Conservation (phyloP, 1,284 basidiomycete species). For the Heterobasidion irregulare region DNA sequence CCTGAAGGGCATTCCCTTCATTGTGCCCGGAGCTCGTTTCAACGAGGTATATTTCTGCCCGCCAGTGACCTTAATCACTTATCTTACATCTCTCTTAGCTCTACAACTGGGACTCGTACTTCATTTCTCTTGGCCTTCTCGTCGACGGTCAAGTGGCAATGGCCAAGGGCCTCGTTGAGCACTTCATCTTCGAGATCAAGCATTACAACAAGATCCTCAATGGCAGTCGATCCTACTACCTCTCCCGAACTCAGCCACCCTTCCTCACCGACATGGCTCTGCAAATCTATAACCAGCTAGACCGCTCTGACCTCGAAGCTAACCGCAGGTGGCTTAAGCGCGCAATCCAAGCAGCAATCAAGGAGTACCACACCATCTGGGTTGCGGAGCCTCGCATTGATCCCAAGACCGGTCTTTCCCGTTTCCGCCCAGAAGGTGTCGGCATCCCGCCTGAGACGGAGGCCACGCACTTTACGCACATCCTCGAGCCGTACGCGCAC, state of each 20-base stretch:
- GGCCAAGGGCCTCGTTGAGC: constrained; percentile 96
- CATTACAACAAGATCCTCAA: constrained; percentile 90
- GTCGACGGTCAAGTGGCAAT: constrained; percentile 91
- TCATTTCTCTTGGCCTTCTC: constrained; percentile 88
- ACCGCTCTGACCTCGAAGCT: constrained; percentile 72
- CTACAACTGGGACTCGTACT: constrained; percentile 93
- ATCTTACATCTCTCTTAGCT: constrained; percentile 34
- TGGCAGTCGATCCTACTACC: constrained; percentile 81
- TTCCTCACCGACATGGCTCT: constrained; percentile 98
- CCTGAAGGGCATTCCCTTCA: constrained; percentile 90
- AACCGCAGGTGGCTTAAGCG: constrained; percentile 92
- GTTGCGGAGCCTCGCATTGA: constrained; percentile 90
- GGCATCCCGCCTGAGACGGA: constrained; percentile 99
- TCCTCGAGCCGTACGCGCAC: constrained; percentile 89
- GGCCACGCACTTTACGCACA: constrained; percentile 95
- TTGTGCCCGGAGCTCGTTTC: constrained; percentile 96
- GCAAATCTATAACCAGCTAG: constrained; percentile 95
- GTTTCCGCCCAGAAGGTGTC: constrained; percentile 89
- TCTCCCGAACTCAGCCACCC: constrained; percentile 93
- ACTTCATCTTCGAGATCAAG: constrained; percentile 98
- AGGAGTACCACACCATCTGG: constrained; percentile 98
- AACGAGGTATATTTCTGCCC: constrained; percentile 69
- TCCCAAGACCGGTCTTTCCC: constrained; percentile 86
- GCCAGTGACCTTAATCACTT: not conserved
- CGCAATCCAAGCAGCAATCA: constrained; percentile 94